Base-by-base conservation (phyloP, 2,329 filamentous ascomycete genomes). In the Hymenoscyphus salicellus region DNA sequence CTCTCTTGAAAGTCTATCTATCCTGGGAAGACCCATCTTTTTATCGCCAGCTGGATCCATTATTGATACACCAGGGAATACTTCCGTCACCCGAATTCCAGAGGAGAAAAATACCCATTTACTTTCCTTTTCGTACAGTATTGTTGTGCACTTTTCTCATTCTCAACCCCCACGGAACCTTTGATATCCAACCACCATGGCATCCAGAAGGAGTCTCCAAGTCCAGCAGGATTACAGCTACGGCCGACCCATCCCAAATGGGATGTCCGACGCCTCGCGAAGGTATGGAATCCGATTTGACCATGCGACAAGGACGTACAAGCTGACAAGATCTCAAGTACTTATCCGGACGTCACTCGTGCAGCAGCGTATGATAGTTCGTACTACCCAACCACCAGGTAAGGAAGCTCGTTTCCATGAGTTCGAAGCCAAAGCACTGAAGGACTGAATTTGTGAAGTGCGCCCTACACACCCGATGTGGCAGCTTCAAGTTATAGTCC, bases 211-310 rank as follows among this genome's bases (percentile, higher is more conserved):
- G 67, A 74, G 71, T 64, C 62, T 71, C 62, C 69, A 69, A 63
- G 67, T 73, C 63, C 74, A 75, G 66, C 72, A 72, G 62, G 74
- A 75, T 61, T 74, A 69, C 67, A 66, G 65, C 67, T 72, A 72
- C 67, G 70, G 67, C 65, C 69, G 69, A 33, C 64, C 70, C 43
- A 64, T 66, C 57, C 62, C 71, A 43, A 72, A 68, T 65, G 69
- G 68, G 52, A 63, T 69, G 38, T 63, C 71, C 56, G 71, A 71
- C 56, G 43, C 69, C 55, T 67, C 73, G 23, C 72, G 72, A 74
- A 75, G 74, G 74, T 76, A 75, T 65, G 72, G 66, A 62, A 62
- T 26, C 36, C 65, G 57, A 23, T 66, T 49, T 38, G 41, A 60
- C 30, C 23, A 61, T 57, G 52, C 57, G 63, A 58, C n/a, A 55